These are phyloP conservation scores for Tetrapyrgos nigripes DNA, from an alignment of 1,284 basidiomycete species.

Conservation along the genomic window DNA sequence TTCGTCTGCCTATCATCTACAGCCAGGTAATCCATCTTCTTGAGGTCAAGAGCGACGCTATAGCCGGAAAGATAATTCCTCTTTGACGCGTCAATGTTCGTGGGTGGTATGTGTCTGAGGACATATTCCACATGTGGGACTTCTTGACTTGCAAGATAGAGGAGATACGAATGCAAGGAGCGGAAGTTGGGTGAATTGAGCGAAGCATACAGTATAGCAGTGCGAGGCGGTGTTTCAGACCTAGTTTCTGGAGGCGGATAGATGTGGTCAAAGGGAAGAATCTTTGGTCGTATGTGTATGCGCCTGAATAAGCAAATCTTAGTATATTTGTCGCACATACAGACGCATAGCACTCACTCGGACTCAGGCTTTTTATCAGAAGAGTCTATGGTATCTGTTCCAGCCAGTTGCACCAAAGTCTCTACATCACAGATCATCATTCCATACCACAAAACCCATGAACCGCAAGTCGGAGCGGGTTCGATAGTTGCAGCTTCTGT, in stretches of 20 bases:
- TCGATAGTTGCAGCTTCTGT: conserved; percentile 42
- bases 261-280: conserved; percentile 77
- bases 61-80: conserved; percentile 80
- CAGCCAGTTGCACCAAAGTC: conserved; percentile 62
- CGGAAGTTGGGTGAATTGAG: conserved; percentile 65
- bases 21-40: conserved; percentile 97
- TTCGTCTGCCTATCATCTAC: conserved; percentile 78
- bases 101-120: conserved; percentile 69
- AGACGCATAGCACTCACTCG: conserved; percentile 18
- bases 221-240: conserved; percentile 51
- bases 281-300: conserved; percentile 45
- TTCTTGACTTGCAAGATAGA: conserved; percentile 51
- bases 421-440: conserved; percentile 76
- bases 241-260: conserved; percentile 51
- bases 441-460: conserved; percentile 92
- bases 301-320: conserved; percentile 19
- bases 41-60: conserved; percentile 91
- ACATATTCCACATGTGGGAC: conserved; percentile 71
- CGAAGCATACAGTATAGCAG: conserved; percentile 79
- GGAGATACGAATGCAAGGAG: conserved; percentile 70
- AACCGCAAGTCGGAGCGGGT: conserved; percentile 58
- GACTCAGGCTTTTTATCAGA: conserved; percentile 32
- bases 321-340: not conserved
- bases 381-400: conserved; percentile 59
- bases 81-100: conserved; percentile 20